phyloP scores from a whole-genome alignment of 768 basidiomycete species.

The Clathrus columnatus region DNA sequence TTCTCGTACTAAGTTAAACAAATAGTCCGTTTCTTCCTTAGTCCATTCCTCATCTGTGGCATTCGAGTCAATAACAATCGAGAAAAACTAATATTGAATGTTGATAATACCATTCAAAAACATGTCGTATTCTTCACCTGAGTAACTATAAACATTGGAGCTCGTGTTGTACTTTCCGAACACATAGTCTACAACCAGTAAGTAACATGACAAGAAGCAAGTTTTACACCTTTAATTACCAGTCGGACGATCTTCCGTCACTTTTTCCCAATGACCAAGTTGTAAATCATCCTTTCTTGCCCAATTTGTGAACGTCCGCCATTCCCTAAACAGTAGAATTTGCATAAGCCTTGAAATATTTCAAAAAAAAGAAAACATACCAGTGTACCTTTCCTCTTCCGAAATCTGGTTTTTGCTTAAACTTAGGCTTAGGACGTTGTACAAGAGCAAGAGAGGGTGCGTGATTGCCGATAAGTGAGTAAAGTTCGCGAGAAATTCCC shows the following conservation, averaged over 20 bases:
- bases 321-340: conserved; percentile 47
- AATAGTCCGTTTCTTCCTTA: conserved; percentile 88
- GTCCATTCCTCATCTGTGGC: conserved; percentile 73
- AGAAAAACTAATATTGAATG: background rate
- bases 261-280: conserved; percentile 80
- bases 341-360: background rate
- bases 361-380: conserved; percentile 28
- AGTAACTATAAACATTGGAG: conserved; percentile 57
- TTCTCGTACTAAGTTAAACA: conserved; percentile 69
- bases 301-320: conserved; percentile 61
- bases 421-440: conserved; percentile 68
- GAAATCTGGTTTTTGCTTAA: conserved; percentile 80
- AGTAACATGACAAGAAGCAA: background rate
- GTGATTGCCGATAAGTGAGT: conserved; percentile 89
- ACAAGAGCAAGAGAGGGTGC: conserved; percentile 70
- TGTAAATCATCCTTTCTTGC: conserved; percentile 61
- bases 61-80: background rate
- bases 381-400: conserved; percentile 63
- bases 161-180: conserved; percentile 81
- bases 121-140: conserved; percentile 80
- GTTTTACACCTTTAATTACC: conserved; percentile 33
- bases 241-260: conserved; percentile 39
- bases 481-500: conserved; percentile 89
- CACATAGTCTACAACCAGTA: conserved; percentile 46
- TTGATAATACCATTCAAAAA: conserved; percentile 68